These are phyloP conservation scores for Orbilia oligospora DNA, from an alignment of 2,329 filamentous ascomycete genomes.

Conservation along the genomic window DNA sequence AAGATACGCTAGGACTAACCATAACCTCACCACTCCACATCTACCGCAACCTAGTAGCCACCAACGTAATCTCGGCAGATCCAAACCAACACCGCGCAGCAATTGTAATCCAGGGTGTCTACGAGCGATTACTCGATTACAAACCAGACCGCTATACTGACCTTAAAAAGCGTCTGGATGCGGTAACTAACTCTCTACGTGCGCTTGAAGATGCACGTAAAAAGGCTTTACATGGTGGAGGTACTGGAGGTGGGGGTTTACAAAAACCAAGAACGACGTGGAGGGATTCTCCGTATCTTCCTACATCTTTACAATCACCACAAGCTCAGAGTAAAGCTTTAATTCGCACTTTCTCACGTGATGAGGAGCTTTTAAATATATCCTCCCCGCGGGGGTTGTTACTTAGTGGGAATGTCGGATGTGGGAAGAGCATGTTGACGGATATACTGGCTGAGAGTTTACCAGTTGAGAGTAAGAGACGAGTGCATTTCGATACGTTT, in stretches of 20 bases:
- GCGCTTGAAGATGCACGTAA: slow-evolving; percentile 36
- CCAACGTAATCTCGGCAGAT: slow-evolving; percentile 78
- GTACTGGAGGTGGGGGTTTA: slow-evolving; percentile 68
- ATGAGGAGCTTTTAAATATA: slow-evolving; percentile 70
- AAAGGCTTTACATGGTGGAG: neutral
- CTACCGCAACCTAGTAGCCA: slow-evolving; percentile 79
- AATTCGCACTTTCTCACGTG: slow-evolving; percentile 77
- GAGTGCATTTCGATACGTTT: slow-evolving; percentile 89
- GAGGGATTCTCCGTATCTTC: slow-evolving; percentile 74
- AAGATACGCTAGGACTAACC: slow-evolving; percentile 67
- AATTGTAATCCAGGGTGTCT: slow-evolving; percentile 82
- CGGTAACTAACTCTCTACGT: slow-evolving; percentile 44
- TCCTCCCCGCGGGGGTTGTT: slow-evolving; percentile 82
- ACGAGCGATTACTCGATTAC: slow-evolving; percentile 82
- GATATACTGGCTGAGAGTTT: slow-evolving; percentile 84
- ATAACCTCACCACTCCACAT: slow-evolving; percentile 82
- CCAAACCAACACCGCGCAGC: slow-evolving; percentile 80
- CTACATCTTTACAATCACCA: slow-evolving; percentile 74
- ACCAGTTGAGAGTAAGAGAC: slow-evolving; percentile 79
- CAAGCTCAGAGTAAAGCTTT: slow-evolving; percentile 75
- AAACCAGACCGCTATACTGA: slow-evolving; percentile 79
- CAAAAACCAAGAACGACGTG: slow-evolving; percentile 69
- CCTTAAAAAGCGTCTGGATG: slow-evolving; percentile 68
- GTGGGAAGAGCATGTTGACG: slow-evolving; percentile 87
- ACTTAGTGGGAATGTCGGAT: slow-evolving; percentile 85